These are phyloP conservation scores for Linanthus parryae DNA, from an alignment of 148 eudicot genomes.

Conservation along the genomic window DNA sequence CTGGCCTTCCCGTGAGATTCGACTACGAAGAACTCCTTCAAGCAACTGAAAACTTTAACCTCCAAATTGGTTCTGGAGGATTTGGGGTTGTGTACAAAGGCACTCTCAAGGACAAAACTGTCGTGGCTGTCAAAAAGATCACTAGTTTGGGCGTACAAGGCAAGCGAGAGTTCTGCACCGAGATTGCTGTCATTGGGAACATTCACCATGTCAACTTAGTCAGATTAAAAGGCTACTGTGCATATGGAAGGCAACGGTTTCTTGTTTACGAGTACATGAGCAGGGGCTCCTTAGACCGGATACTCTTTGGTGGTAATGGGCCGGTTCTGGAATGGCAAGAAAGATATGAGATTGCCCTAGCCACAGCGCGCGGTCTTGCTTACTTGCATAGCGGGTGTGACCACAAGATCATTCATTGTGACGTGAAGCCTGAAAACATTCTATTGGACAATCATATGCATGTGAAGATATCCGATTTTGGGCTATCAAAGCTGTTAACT, in stretches of 20 bases:
- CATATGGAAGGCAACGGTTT: conserved; percentile 52
- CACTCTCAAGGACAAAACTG: conserved; percentile 35
- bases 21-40: conserved; percentile 41
- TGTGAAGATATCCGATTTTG: conserved; percentile 68
- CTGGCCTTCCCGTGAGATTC: conserved; percentile 56
- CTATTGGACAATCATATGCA: conserved; percentile 46
- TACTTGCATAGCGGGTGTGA: conserved; percentile 69
- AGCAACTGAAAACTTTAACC: conserved; percentile 60
- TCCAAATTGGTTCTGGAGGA: conserved; percentile 67
- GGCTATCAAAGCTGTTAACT: conserved; percentile 61
- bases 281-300: conserved; percentile 58
- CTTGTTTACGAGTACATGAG: conserved; percentile 80
- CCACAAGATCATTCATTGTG: conserved; percentile 69
- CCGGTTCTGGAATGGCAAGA: conserved; percentile 80
- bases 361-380: conserved; percentile 70
- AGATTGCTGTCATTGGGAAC: conserved; percentile 64
- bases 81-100: conserved; percentile 74
- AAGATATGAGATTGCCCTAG: conserved; percentile 54
- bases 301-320: conserved; percentile 54
- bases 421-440: conserved; percentile 67
- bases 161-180: conserved; percentile 66
- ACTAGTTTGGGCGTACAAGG: conserved; percentile 49
- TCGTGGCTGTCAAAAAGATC: conserved; percentile 71
- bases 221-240: conserved; percentile 60
- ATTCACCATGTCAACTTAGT: conserved; percentile 71